Percentiles rank a stretch among this genome's conserved stretches.
phyloP scores from a whole-genome alignment of 495 filamentous ascomycete genomes.

The Tirmania nivea region DNA sequence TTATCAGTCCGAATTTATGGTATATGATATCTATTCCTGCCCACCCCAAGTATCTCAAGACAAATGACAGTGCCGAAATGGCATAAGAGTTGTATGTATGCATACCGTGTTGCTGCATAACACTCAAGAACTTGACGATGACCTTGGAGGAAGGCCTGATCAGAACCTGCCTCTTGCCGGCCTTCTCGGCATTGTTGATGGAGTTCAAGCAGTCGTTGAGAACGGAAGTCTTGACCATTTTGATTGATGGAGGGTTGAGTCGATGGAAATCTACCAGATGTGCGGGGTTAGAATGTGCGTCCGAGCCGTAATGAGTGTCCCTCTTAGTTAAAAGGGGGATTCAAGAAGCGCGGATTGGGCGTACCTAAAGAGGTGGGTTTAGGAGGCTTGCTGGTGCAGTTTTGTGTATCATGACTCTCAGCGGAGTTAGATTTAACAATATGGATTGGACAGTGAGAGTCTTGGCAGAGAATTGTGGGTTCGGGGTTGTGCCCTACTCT shows the following conservation, averaged over 20 bases:
- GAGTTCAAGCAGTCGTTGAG: slow-evolving; percentile 97
- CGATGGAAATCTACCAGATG: slow-evolving; percentile 42
- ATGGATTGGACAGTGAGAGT: not conserved
- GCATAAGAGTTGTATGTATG: slow-evolving; percentile 14
- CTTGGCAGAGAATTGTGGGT: not conserved
- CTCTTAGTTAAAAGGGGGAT: slow-evolving; percentile 20
- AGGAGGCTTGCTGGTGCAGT: not conserved
- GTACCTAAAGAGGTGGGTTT: not conserved
- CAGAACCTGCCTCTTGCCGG: slow-evolving; percentile 91
- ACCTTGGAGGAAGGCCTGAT: slow-evolving; percentile 96
- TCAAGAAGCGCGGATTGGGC: slow-evolving; percentile 15
- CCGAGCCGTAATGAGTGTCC: slow-evolving; percentile 22
- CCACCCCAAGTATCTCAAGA: too few species aligned
- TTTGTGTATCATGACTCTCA: not conserved
- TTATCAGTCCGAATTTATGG: slow-evolving; percentile 75
- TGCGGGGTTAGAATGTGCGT: not conserved
- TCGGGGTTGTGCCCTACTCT: not conserved
- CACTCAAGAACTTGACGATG: slow-evolving; percentile 94
- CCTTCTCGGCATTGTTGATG: slow-evolving; percentile 99
- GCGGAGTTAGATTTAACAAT: not conserved
- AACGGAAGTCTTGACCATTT: slow-evolving; percentile 95
- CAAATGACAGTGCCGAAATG: not conserved
- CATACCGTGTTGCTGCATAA: slow-evolving; percentile 99
- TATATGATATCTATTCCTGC: too few species aligned
- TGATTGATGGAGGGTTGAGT: slow-evolving; percentile 35